Evolutionary conservation across 768 basidiomycete species (phyloP), one percentile per base, ranked within the genome.

Genomic region (Naganishia friedmannii): DNA sequence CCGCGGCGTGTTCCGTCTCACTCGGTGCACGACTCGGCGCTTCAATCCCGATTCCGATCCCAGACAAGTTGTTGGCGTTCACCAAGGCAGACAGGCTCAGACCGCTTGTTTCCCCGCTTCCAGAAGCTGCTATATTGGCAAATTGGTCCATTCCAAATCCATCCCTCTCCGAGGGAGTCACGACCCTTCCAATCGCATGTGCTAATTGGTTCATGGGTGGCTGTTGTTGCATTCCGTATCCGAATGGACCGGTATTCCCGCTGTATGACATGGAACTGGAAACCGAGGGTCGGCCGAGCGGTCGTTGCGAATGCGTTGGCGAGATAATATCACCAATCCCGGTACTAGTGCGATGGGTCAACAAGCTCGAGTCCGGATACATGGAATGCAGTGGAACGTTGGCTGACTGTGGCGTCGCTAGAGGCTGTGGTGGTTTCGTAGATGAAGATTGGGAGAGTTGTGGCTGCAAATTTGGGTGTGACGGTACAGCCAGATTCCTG

Each of bases 1-100:
- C 68, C 2, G 68, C 56, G 13, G 55, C 68, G 32, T 57, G 57
- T 46, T 69, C 68, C 42, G 68, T 69, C 29, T 56, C 37, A 60
- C 56, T 58, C 17, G 68, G 68, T 6, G 68, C 68, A 19, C 57
- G 37, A 45, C 42, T 46, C 2, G 56, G 28, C 21, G 68, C 13
- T 21, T 66, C 65, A 37, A 56, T 26, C 26, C 55, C 54, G 2
- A 68, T 54, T 42, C 26, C 53, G 13, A 54, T 68, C 21, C 53
- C 54, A n/a, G 55, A 29, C 19, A 31, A 21, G 34, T 29, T 51
- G 23, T 28, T 57, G 34, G 48, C 54, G 19, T 56, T 13, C 34
- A 42, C 26, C 53, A 56, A 17, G 1, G 32, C 28, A 29, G 46
- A 55, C 17, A 68, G 67, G 26, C 55, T 55, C 21, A 51, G 48